A percentile compares a stretch with the other conserved stretches of the same genome.
phyloP scores from a whole-genome alignment of 805 yeast species.

The Torulaspora indica region DNA sequence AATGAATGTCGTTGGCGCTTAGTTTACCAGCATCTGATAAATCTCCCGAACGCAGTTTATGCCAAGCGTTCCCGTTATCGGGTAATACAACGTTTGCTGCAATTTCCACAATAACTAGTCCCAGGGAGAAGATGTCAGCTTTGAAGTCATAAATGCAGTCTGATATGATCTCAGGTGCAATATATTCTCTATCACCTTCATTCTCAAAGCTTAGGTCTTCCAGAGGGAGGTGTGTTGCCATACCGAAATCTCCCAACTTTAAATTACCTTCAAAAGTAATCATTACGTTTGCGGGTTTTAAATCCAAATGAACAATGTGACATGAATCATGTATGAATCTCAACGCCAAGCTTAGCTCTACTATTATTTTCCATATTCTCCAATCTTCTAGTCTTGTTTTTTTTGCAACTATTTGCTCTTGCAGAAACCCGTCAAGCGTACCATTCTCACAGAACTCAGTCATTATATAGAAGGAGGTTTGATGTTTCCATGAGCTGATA shows the following conservation, averaged over 20 bases:
- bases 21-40: slow-evolving; percentile 89
- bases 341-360: slow-evolving; percentile 76
- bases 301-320: slow-evolving; percentile 75
- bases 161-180: slow-evolving; percentile 92
- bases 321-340: slow-evolving; percentile 71
- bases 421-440: slow-evolving; percentile 75
- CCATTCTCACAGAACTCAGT: slow-evolving; percentile 96
- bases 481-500: slow-evolving; percentile 80
- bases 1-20: slow-evolving; percentile 60
- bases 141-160: slow-evolving; percentile 79
- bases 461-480: slow-evolving; percentile 78
- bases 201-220: slow-evolving; percentile 63
- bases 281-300: slow-evolving; percentile 93
- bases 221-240: slow-evolving; percentile 79
- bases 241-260: slow-evolving; percentile 95
- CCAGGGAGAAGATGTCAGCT: slow-evolving; percentile 93
- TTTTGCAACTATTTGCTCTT: slow-evolving; percentile 67
- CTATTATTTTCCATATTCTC: slow-evolving; percentile 94
- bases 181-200: slow-evolving; percentile 96
- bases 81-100: slow-evolving; percentile 95
- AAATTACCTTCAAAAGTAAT: slow-evolving; percentile 91
- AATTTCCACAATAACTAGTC: slow-evolving; percentile 86
- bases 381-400: slow-evolving; percentile 71
- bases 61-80: slow-evolving; percentile 96
- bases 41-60: slow-evolving; percentile 90